phyloP scores from a whole-genome alignment of 441 rosid species.

The Adansonia gregorii region DNA sequence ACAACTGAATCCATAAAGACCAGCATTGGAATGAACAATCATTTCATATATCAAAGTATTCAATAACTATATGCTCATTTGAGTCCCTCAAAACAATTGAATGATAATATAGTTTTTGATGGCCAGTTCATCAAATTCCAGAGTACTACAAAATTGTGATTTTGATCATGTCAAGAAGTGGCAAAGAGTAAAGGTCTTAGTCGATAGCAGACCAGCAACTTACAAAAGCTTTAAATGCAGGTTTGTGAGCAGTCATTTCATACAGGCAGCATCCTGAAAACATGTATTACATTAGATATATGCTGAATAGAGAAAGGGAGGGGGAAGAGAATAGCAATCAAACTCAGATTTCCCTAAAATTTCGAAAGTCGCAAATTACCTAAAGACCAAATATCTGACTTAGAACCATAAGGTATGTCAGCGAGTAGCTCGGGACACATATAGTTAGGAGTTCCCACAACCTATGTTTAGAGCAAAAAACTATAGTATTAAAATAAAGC shows the following conservation, averaged over 20 bases:
- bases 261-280: slow-evolving; percentile 75
- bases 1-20: neutral
- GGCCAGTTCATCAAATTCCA: slow-evolving; percentile 7
- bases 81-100: neutral
- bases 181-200: neutral
- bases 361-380: slow-evolving; percentile 40
- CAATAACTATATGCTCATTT: slow-evolving; percentile 5
- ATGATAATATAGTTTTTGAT: neutral
- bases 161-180: neutral
- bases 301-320: slow-evolving; percentile 2
- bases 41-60: neutral
- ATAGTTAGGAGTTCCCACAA: slow-evolving; percentile 82
- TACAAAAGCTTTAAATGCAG: slow-evolving; percentile 80
- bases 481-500: neutral
- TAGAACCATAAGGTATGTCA: slow-evolving; percentile 81
- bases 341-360: neutral
- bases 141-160: neutral
- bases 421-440: slow-evolving; percentile 90
- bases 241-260: slow-evolving; percentile 68
- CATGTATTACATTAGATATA: slow-evolving; percentile 17
- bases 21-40: slow-evolving; percentile 6
- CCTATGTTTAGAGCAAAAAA: slow-evolving; percentile 39
- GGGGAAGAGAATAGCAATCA: neutral
- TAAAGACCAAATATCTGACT: slow-evolving; percentile 79
- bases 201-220: slow-evolving; percentile 33